phyloP scores from a whole-genome alignment of 352 stramenopile genomes.

The Hyaloperonospora brassicae region DNA sequence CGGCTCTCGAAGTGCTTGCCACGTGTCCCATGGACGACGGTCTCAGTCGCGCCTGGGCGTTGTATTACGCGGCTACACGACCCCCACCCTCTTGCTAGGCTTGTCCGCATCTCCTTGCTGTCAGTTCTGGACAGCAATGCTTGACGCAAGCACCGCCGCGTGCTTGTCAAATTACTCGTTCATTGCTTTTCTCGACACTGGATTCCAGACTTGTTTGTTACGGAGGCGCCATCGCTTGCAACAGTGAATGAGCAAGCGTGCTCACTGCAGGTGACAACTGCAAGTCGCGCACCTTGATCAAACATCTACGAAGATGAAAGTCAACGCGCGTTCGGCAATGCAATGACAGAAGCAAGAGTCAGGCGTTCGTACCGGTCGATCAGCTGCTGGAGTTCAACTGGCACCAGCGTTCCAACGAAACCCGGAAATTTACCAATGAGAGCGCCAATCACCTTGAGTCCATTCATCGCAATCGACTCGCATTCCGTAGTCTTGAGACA shows the following conservation, averaged over 20 bases:
- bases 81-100: constrained; percentile 19
- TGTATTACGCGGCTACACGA: constrained; percentile 49
- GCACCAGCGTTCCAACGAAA: constrained; percentile 26
- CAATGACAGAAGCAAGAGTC: not conserved
- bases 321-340: constrained; percentile 1
- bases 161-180: constrained; percentile 3
- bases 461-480: constrained; percentile 39
- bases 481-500: constrained; percentile 17
- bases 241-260: constrained; percentile 46
- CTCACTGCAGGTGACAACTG: constrained; percentile 22
- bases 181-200: constrained; percentile 3
- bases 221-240: constrained; percentile 29
- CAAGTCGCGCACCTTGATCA: constrained; percentile 30
- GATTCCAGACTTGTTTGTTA: constrained; percentile 4
- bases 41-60: constrained; percentile 55
- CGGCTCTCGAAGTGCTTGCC: constrained; percentile 32
- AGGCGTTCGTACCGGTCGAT: constrained; percentile 25
- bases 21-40: constrained; percentile 59
- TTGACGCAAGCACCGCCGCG: no score
- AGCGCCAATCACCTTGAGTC: constrained; percentile 48
- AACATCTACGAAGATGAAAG: constrained; percentile 20
- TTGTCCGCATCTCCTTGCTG: no score
- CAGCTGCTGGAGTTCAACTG: constrained; percentile 20
- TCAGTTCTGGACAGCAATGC: not conserved
- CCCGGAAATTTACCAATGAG: constrained; percentile 43